Base-by-base conservation (phyloP, 805 yeast species). In the Myxozyma vanderwaltii region DNA sequence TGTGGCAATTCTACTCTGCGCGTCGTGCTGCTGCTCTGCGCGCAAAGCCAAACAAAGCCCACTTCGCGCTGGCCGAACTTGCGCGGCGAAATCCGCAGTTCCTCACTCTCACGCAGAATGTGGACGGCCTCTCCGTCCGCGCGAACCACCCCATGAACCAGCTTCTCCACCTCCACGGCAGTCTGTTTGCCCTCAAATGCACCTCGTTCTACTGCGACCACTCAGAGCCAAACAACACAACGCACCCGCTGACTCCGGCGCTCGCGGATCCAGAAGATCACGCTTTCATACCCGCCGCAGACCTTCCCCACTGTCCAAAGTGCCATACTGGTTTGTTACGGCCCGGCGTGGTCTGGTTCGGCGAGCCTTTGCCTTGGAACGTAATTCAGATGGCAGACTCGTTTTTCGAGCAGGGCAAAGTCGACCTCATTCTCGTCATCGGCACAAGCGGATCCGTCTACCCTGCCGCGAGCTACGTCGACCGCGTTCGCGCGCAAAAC, bases 321-420 rank as follows among this genome's bases (percentile, higher is more conserved):
- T 91, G 97, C 70, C 70, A 76, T n/a, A 79, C 77, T 3, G 86
- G 85, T 0, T 70, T 87, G 12, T 73, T 91, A 58, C 77, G 97
- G 23, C 97, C 97, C 0, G 96, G 94, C 0, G 95, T 91, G 2
- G 91, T 90, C 4, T 91, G 96, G 97, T 89, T 87, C 73, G 97
- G 97, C n/a, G 97, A 91, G 72, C 80, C 90, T 15, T 74, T 91
- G 46, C 89, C 96, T 0, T 71, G 88, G 55, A 74, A 74, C 49
- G 80, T 79, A 12, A 80, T 91, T 58, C 85, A 84, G 61, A 74
- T 74, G 44, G 89, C 89, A 4, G 96, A 90, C 73, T 82, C 81
- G 45, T 90, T 88, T 66, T 78, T 89, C 4, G 79, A 82, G 64
- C 68, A 75, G 10, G 76, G 76, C 26, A 75, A 75, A 38, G 85